A percentile compares a stretch with the other conserved stretches of the same genome.
Conservation (phyloP, 257 asterid species). For the Fraxinus americana region DNA sequence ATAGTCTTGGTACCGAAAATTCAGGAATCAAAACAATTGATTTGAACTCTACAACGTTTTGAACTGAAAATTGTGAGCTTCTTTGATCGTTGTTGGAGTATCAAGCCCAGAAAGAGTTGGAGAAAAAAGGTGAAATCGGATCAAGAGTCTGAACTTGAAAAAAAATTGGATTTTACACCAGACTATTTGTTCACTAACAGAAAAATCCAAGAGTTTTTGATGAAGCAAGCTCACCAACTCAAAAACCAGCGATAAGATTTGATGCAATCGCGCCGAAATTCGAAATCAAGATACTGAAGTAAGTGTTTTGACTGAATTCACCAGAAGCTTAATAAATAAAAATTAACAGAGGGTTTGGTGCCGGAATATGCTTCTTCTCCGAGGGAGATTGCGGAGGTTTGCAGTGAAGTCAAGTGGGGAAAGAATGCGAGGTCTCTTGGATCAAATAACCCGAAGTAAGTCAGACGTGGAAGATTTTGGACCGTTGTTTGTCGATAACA, state of each 20-base stretch:
- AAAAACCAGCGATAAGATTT: conserved; percentile 3
- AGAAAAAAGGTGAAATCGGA: neutral
- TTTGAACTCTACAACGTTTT: too few species aligned
- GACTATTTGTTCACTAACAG: neutral
- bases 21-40: too few species aligned
- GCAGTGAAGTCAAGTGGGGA: conserved; percentile 6
- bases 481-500: conserved; percentile 58
- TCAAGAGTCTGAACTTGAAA: neutral
- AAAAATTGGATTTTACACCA: neutral
- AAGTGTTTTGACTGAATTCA: conserved; percentile 1
- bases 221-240: neutral
- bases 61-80: too few species aligned
- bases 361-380: conserved; percentile 22
- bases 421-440: conserved; percentile 56
- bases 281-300: neutral
- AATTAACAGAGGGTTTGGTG: conserved; percentile 18
- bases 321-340: neutral
- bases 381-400: neutral
- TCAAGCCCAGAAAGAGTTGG: neutral
- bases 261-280: neutral
- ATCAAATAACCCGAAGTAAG: conserved; percentile 47
- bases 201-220: neutral
- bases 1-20: too few species aligned
- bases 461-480: conserved; percentile 50
- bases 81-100: too few species aligned